These are phyloP conservation scores for Dactylellina cionopaga DNA, from an alignment of 2,329 filamentous ascomycete species.

Conservation along the genomic window DNA sequence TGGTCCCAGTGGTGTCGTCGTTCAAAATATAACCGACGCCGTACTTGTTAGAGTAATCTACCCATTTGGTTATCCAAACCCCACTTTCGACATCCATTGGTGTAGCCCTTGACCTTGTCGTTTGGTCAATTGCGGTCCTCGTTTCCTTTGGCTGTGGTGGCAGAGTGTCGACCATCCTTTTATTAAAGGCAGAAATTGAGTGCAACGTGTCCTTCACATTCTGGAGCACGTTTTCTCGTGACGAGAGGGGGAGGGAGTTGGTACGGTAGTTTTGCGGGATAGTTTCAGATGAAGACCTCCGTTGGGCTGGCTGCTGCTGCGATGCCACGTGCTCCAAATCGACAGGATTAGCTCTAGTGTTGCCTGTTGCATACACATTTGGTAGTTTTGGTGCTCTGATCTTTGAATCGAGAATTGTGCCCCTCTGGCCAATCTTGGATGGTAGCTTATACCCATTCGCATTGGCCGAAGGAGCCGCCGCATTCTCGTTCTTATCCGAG, in stretches of 20 bases:
- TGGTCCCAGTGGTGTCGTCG: constrained; percentile 80
- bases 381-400: constrained; percentile 48
- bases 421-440: constrained; percentile 46
- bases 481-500: constrained; percentile 48
- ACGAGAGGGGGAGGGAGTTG: constrained; percentile 22
- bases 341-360: constrained; percentile 15
- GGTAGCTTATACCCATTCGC: constrained; percentile 50
- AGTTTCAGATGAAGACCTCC: constrained; percentile 33
- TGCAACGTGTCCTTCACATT: constrained; percentile 50
- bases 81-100: constrained; percentile 53
- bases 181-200: constrained; percentile 54
- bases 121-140: constrained; percentile 53
- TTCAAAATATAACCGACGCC: constrained; percentile 85
- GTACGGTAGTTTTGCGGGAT: constrained; percentile 26
- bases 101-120: constrained; percentile 40
- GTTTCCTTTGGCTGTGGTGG: constrained; percentile 55
- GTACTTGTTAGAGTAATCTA: constrained; percentile 88
- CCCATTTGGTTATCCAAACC: constrained; percentile 72
- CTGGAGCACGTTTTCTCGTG: constrained; percentile 26
- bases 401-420: constrained; percentile 44
- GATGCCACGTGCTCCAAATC: constrained; percentile 17
- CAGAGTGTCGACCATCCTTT: constrained; percentile 52
- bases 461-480: constrained; percentile 19
- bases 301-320: constrained; percentile 26
- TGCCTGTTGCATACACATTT: constrained; percentile 22